These are phyloP conservation scores for Cladosporium austrohemisphaericum DNA, from an alignment of 2,329 filamentous ascomycete genomes.

Conservation along the genomic window DNA sequence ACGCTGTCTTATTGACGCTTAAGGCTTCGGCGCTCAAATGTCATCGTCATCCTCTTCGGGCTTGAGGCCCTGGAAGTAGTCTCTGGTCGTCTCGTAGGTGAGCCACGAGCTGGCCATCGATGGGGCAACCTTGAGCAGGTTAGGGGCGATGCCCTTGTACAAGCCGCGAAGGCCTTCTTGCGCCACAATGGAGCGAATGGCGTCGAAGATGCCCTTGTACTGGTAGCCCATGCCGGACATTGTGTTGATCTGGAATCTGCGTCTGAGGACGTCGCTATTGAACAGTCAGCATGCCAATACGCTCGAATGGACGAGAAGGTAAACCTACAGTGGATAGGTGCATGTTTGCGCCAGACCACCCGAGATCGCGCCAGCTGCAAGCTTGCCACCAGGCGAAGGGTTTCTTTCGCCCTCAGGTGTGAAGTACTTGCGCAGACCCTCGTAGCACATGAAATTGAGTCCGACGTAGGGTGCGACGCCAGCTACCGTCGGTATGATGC, in stretches of 20 bases:
- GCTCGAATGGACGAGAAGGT: too few species aligned
- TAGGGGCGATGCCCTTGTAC: constrained; percentile 95
- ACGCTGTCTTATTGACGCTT: neutral
- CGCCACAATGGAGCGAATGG: constrained; percentile 72
- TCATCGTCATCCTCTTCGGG: constrained; percentile 25
- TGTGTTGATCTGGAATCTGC: constrained; percentile 96
- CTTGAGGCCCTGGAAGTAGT: constrained; percentile 69
- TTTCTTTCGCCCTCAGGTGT: constrained; percentile 86
- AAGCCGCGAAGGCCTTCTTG: constrained; percentile 82
- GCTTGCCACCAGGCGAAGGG: constrained; percentile 72
- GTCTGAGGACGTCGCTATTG: constrained; percentile 77
- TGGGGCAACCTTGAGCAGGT: constrained; percentile 92
- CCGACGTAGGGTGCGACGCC: constrained; percentile 97
- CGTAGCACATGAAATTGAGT: constrained; percentile 98
- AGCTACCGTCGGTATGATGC: constrained; percentile 88
- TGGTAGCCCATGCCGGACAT: constrained; percentile 98
- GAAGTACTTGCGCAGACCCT: constrained; percentile 76
- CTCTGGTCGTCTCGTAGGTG: constrained; percentile 89
- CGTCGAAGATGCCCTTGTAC: constrained; percentile 83
- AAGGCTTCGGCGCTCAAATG: neutral
- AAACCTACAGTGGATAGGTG: constrained; percentile 90
- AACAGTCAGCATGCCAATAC: neutral
- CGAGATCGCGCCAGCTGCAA: constrained; percentile 87
- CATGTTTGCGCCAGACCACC: constrained; percentile 94
- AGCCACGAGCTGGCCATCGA: constrained; percentile 99